These are phyloP conservation scores for Volvox africanus DNA, from an alignment of 139 green algal species.

Conservation along the genomic window DNA sequence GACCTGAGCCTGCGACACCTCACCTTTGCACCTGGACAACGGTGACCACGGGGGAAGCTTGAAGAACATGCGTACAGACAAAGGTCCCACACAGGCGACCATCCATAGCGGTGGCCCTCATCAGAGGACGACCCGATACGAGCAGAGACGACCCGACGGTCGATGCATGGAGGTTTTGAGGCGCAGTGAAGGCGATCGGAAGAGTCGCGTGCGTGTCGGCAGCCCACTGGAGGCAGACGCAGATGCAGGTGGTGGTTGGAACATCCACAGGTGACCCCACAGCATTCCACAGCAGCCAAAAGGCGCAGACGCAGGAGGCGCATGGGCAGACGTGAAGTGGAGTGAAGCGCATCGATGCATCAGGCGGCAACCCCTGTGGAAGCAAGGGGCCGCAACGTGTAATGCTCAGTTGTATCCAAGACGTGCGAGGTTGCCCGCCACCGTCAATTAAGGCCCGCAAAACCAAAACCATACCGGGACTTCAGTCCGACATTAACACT, in stretches of 20 bases:
- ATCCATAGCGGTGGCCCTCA: not conserved
- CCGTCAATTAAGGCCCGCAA: not conserved
- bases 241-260: slow-evolving; percentile 31
- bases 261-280: slow-evolving; percentile 24
- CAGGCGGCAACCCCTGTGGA: slow-evolving; percentile 34
- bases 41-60: not conserved
- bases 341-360: not conserved
- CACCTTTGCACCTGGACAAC: not conserved
- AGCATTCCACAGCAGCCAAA: not conserved
- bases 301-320: slow-evolving; percentile 16
- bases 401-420: slow-evolving; percentile 5
- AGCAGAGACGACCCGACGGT: not conserved
- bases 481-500: too few species aligned
- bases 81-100: not conserved
- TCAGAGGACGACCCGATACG: not conserved
- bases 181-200: slow-evolving; percentile 8
- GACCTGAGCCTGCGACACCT: not conserved
- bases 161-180: not conserved
- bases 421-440: not conserved
- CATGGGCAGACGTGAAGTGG: not conserved
- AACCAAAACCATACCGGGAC: not conserved
- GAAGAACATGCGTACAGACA: not conserved
- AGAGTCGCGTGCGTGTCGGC: slow-evolving; percentile 7
- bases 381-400: slow-evolving; percentile 3
- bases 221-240: not conserved